Evolutionary conservation across 1,284 basidiomycete genomes (phyloP).

Genomic region (Phenoliferia sp.): DNA sequence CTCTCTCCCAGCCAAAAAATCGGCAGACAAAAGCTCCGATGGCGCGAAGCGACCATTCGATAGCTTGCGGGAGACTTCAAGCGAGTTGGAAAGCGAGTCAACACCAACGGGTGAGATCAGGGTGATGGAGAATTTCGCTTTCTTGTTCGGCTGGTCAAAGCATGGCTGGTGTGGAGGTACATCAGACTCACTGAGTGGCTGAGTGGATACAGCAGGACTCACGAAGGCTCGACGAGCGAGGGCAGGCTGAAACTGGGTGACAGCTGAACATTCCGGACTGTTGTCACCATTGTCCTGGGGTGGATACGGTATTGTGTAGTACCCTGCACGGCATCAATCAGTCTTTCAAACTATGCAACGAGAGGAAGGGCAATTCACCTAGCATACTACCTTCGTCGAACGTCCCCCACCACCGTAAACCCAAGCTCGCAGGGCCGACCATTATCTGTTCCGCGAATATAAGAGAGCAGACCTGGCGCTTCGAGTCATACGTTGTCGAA

Average conservation of each 20-base stretch:
- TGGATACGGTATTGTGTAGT: slow-evolving; percentile 46
- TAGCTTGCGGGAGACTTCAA: slow-evolving; percentile 53
- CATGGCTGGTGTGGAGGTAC: slow-evolving; percentile 39
- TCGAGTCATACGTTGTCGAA: slow-evolving; percentile 39
- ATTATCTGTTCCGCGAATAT: slow-evolving; percentile 59
- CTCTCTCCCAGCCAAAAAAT: slow-evolving; percentile 9
- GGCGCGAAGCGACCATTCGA: slow-evolving; percentile 4
- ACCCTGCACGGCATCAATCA: slow-evolving; percentile 22
- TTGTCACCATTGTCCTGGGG: slow-evolving; percentile 59
- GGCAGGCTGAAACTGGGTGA: slow-evolving; percentile 62
- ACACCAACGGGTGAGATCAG: slow-evolving; percentile 69
- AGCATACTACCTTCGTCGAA: slow-evolving; percentile 60
- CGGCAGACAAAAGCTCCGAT: background rate
- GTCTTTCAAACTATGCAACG: background rate
- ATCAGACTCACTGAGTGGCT: background rate
- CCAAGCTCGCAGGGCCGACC: slow-evolving; percentile 49
- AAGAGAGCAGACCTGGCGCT: slow-evolving; percentile 52
- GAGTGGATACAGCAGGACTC: background rate
- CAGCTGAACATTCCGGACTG: slow-evolving; percentile 48
- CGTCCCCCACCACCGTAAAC: slow-evolving; percentile 50
- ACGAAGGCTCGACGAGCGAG: slow-evolving; percentile 46
- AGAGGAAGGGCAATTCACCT: slow-evolving; percentile 44
- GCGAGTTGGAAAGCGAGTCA: slow-evolving; percentile 74
- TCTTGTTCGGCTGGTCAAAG: slow-evolving; percentile 94
- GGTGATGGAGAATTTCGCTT: slow-evolving; percentile 76